Conservation (phyloP, 2,329 filamentous ascomycete species). For the Coccinonectria pachysandricola region DNA sequence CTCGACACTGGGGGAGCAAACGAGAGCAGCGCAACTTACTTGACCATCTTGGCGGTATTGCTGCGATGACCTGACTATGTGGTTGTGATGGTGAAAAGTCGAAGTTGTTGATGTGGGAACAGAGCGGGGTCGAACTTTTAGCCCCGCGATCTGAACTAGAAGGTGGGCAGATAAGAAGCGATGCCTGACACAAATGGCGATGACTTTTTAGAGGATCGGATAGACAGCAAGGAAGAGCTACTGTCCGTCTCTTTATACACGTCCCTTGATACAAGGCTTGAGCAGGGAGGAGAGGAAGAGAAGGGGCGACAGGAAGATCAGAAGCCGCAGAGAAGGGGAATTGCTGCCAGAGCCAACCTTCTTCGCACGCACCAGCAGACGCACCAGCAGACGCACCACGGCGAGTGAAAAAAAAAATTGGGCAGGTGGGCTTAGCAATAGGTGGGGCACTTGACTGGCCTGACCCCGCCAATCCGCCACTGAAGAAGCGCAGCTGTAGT, state of each 20-base stretch:
- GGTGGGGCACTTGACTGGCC: no score
- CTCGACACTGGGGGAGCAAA: no score
- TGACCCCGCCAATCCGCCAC: no score
- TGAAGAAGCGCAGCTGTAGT: no score
- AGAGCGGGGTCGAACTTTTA: conserved; percentile 38
- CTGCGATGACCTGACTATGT: conserved; percentile 31
- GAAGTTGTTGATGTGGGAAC: conserved; percentile 25
- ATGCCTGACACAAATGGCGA: conserved; percentile 22
- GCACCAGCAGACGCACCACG: no score
- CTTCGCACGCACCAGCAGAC: no score
- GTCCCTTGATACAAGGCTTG: conserved; percentile 22
- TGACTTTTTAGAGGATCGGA: no score
- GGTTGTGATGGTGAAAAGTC: conserved; percentile 24
- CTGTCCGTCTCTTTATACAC: conserved; percentile 31
- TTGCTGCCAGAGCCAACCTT: no score
- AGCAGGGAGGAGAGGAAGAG: conserved; percentile 14
- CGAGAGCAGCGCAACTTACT: conserved; percentile 57
- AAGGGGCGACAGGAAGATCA: conserved; percentile 15
- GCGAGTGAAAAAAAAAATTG: conserved; percentile 19
- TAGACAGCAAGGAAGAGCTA: conserved; percentile 28
- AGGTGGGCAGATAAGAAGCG: conserved; percentile 18
- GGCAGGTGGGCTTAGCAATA: conserved; percentile 20
- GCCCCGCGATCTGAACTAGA: conserved; percentile 27
- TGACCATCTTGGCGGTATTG: conserved; percentile 97
- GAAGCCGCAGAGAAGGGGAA: conserved; percentile 12